Percentiles rank a stretch among this genome's conserved stretches.
Evolutionary conservation across 2,329 filamentous ascomycete species (phyloP).

Genomic region (Arthrobotrys conoides): DNA sequence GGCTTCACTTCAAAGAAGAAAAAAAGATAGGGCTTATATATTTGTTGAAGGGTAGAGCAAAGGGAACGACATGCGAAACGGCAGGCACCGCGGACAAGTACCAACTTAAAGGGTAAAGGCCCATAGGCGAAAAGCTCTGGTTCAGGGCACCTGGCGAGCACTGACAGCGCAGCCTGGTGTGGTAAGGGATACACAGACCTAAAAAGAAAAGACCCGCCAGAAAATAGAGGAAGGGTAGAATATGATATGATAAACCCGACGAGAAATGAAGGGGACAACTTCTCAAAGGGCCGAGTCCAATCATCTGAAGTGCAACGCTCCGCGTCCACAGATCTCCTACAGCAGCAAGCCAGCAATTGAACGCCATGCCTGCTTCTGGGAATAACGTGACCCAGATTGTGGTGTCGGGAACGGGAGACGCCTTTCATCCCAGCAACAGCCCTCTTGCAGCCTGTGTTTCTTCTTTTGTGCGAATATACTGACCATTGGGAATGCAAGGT

Average conservation of each 20-base stretch:
- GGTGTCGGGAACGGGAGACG: constrained; percentile 55
- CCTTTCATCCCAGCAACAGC: constrained; percentile 42
- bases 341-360: constrained; percentile 20
- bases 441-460: constrained; percentile 39
- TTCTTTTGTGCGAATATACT: constrained; percentile 40
- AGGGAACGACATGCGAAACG: constrained; percentile 56
- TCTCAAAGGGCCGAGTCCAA: constrained; percentile 28
- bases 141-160: constrained; percentile 51
- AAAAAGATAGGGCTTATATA: constrained; percentile 53
- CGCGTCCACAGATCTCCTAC: constrained; percentile 25
- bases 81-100: constrained; percentile 55
- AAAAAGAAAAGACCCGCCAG: constrained; percentile 45
- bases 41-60: constrained; percentile 39
- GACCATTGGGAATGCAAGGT: constrained; percentile 54
- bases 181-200: constrained; percentile 39
- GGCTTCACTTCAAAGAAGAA: constrained; percentile 37
- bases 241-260: constrained; percentile 52
- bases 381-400: constrained; percentile 55
- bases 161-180: constrained; percentile 57
- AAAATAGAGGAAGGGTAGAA: constrained; percentile 56
- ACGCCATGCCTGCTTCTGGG: constrained; percentile 44
- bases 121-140: constrained; percentile 47
- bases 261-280: constrained; percentile 49
- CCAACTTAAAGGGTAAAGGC: constrained; percentile 58
- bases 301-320: constrained; percentile 48